A percentile compares a stretch with the other conserved stretches of the same genome.
These are phyloP conservation scores for Pelagomonas calceolata DNA, from an alignment of 108 stramenopile genomes.

Conservation along the genomic window DNA sequence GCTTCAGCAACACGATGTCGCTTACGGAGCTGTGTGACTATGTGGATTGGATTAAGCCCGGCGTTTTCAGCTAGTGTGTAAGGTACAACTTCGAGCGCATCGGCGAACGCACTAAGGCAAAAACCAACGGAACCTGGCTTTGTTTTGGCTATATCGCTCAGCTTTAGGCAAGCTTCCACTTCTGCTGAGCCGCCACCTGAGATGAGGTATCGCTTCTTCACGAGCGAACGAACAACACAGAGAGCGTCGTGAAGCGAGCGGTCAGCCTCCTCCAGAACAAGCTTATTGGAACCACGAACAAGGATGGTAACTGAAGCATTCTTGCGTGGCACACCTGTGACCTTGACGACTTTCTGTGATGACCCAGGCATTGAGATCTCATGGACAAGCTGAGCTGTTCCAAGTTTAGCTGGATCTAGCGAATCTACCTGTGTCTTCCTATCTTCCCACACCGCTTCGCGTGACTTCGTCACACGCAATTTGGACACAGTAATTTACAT, in stretches of 20 bases:
- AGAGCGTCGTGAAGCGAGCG: slow-evolving; percentile 98
- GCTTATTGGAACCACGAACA: slow-evolving; percentile 87
- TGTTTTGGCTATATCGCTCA: slow-evolving; percentile 64
- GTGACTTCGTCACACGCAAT: too few species aligned
- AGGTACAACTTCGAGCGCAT: slow-evolving; percentile 94
- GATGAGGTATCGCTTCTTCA: slow-evolving; percentile 88
- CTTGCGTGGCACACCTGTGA: slow-evolving; percentile 81
- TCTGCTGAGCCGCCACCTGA: slow-evolving; percentile 98
- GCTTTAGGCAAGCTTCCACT: slow-evolving; percentile 71
- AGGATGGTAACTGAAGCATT: slow-evolving; percentile 74
- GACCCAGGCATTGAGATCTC: slow-evolving; percentile 86
- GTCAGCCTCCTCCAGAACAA: slow-evolving; percentile 96
- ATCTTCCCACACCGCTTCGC: too few species aligned
- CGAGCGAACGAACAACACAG: slow-evolving; percentile 89
- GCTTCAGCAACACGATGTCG: slow-evolving; percentile 66
- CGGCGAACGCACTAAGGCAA: slow-evolving; percentile 92
- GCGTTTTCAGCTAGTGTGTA: slow-evolving; percentile 99
- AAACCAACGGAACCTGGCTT: slow-evolving; percentile 82
- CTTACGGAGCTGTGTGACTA: slow-evolving; percentile 87
- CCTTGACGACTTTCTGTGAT: slow-evolving; percentile 87
- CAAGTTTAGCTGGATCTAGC: too few species aligned
- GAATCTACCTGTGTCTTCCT: too few species aligned
- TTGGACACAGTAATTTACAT: slow-evolving; percentile 74
- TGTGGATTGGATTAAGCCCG: slow-evolving; percentile 91
- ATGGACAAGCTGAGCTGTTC: slow-evolving; percentile 66